Conservation (phyloP, 495 filamentous ascomycete species). For the Tuber umbilicatum region DNA sequence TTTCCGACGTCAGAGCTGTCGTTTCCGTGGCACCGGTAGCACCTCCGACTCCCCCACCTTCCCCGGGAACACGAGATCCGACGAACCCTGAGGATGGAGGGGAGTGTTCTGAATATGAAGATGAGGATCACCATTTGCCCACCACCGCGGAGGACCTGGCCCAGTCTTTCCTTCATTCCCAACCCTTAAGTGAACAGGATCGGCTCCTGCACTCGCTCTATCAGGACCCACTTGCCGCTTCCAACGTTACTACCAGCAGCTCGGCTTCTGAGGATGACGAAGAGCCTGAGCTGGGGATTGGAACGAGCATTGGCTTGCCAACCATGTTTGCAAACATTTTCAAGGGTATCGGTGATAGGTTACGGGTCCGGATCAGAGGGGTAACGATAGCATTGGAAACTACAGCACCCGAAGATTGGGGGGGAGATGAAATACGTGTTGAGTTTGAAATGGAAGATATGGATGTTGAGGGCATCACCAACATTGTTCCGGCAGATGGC, state of each 20-base stretch:
- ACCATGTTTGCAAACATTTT: constrained; percentile 75
- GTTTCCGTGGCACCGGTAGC: constrained; percentile 22
- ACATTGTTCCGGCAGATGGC: constrained; percentile 18
- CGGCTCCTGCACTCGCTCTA: constrained; percentile 67
- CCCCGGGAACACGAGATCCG: background rate
- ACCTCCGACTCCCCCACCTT: constrained; percentile 12
- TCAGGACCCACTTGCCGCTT: constrained; percentile 50
- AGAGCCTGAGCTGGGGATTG: constrained; percentile 62
- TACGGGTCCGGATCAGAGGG: constrained; percentile 64
- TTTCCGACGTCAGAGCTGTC: constrained; percentile 28
- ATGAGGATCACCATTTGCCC: constrained; percentile 47
- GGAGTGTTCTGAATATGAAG: constrained; percentile 31
- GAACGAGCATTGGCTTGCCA: constrained; percentile 66
- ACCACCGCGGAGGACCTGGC: constrained; percentile 79
- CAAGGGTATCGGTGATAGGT: constrained; percentile 71
- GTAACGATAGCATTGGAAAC: constrained; percentile 59
- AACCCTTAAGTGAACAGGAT: constrained; percentile 63
- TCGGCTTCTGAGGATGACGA: constrained; percentile 54
- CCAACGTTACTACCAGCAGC: constrained; percentile 38
- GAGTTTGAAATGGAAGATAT: constrained; percentile 61
- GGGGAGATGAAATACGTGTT: constrained; percentile 52
- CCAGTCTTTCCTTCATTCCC: constrained; percentile 75
- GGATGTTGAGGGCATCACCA: constrained; percentile 59
- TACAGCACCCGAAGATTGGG: constrained; percentile 47
- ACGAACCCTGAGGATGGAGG: constrained; percentile 20